These are phyloP conservation scores for Dentipellis sp. DNA, from an alignment of 768 basidiomycete genomes.

Conservation along the genomic window DNA sequence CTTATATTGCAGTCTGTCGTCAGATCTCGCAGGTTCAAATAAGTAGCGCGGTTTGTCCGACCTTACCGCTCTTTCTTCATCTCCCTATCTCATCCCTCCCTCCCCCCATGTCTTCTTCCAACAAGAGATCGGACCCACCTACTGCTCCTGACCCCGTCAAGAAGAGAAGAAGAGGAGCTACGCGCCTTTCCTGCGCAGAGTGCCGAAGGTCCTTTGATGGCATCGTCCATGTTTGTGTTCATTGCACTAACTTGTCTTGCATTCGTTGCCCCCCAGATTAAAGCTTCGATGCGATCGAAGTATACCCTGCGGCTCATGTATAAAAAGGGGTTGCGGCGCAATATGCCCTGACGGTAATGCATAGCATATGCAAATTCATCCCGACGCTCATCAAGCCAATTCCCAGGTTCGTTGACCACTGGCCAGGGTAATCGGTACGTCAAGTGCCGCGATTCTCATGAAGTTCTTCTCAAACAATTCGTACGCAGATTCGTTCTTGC, in stretches of 20 bases:
- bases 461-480: constrained; percentile 1
- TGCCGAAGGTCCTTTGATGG: constrained; percentile 48
- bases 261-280: constrained; percentile 28
- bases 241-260: constrained; percentile 6
- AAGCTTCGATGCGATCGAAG: constrained; percentile 70
- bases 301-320: constrained; percentile 71
- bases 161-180: constrained; percentile 54
- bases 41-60: neutral
- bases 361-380: constrained; percentile 2
- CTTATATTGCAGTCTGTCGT: neutral
- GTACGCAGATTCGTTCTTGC: constrained; percentile 61
- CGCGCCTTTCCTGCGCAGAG: constrained; percentile 71
- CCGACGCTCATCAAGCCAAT: constrained; percentile 1
- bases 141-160: constrained; percentile 26
- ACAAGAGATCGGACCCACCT: constrained; percentile 22
- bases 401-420: constrained; percentile 65
- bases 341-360: constrained; percentile 70
- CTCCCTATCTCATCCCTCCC: constrained; percentile 18
- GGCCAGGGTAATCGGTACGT: constrained; percentile 72
- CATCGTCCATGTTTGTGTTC: constrained; percentile 2
- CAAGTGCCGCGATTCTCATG: constrained; percentile 1
- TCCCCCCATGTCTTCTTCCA: constrained; percentile 13
- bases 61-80: constrained; percentile 11
- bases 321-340: constrained; percentile 71
- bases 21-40: neutral